These are phyloP conservation scores for Discostella pseudostelligera DNA, from an alignment of 108 stramenopile genomes.

Conservation along the genomic window DNA sequence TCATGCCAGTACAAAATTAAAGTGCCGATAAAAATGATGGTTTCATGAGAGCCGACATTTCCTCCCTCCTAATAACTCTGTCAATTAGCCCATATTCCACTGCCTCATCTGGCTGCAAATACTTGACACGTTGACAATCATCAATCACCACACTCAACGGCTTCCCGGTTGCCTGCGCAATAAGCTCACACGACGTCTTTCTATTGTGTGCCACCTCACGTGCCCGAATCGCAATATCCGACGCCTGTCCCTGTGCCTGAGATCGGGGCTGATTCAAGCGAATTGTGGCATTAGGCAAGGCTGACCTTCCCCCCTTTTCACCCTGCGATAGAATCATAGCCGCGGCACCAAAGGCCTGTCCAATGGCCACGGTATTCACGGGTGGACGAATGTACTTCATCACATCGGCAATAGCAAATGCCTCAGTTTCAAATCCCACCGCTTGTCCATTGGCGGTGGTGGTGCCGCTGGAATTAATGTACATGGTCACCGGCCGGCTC, in stretches of 20 bases:
- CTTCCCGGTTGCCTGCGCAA: constrained; percentile 91
- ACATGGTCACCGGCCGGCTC: constrained; percentile 92
- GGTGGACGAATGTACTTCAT: constrained; percentile 97
- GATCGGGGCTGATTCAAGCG: constrained; percentile 93
- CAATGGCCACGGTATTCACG: constrained; percentile 95
- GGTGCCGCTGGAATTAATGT: constrained; percentile 96
- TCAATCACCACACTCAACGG: constrained; percentile 82
- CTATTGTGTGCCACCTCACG: constrained; percentile 89
- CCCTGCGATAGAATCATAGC: constrained; percentile 96
- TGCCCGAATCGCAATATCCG: constrained; percentile 97
- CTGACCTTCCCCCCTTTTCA: constrained; percentile 86
- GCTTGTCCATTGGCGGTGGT: constrained; percentile 86
- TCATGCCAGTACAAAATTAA: constrained; percentile 3
- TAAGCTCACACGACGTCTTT: constrained; percentile 84
- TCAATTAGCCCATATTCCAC: constrained; percentile 97
- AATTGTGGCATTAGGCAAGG: constrained; percentile 95
- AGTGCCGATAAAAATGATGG: constrained; percentile 77
- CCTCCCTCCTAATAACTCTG: constrained; percentile 80
- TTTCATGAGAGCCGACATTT: constrained; percentile 61
- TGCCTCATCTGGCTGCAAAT: constrained; percentile 95
- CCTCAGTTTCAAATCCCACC: constrained; percentile 97
- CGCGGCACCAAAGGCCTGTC: constrained; percentile 95
- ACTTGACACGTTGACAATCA: constrained; percentile 91
- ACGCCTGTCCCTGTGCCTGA: constrained; percentile 92
- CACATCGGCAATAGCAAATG: constrained; percentile 97